Evolutionary conservation across 192 early-diverging fungal species (phyloP), one percentile per base, ranked within the genome.

Genomic region (Backusella westeae): DNA sequence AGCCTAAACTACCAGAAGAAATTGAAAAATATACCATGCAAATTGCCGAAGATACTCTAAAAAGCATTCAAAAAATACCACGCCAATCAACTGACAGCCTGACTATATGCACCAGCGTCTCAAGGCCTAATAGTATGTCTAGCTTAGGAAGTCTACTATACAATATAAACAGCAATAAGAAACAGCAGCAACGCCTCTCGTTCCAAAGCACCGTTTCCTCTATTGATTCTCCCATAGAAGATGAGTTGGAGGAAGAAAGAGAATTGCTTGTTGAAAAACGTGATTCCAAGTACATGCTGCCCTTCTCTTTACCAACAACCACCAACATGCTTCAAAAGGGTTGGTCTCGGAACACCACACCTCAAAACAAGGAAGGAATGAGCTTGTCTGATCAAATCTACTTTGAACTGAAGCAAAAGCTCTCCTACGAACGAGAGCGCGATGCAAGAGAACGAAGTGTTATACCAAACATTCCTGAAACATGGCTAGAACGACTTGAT

Each of bases 11-110:
- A 63, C 76, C 88, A 6, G 84, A 88, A 19, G 96, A 95, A 34
- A 88, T 97, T n/a, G 89, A 89, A 73, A 88, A 90, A 72, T 96
- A 96, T 81, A 86, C 95, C 4, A 84, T 90, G 42, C 88, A 90
- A 67, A 86, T 95, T 39, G 90, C 92, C 67, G 90, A 92, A 36
- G 92, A 93, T 39, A 88, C 91, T 4, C 83, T 23, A 81, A 87
- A 67, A 77, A 83, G 70, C 17, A 71, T 63, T 10, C 74, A 65
- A 34, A 63, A 63, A 63, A 63, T 29, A 23, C 67, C 75, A 75
- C 66, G 59, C 34, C 63, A 52, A 12, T 41, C 56, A 34, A 63
- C 23, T 63, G 56, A 63, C 26, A 63, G 56, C 23, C 26, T 63
- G 29, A 29, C 56, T 63, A 63, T 63, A 63, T 9, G 26, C 56